These are phyloP conservation scores for Colletotrichum shisoi DNA, from an alignment of 2,329 filamentous ascomycete genomes.

Conservation along the genomic window DNA sequence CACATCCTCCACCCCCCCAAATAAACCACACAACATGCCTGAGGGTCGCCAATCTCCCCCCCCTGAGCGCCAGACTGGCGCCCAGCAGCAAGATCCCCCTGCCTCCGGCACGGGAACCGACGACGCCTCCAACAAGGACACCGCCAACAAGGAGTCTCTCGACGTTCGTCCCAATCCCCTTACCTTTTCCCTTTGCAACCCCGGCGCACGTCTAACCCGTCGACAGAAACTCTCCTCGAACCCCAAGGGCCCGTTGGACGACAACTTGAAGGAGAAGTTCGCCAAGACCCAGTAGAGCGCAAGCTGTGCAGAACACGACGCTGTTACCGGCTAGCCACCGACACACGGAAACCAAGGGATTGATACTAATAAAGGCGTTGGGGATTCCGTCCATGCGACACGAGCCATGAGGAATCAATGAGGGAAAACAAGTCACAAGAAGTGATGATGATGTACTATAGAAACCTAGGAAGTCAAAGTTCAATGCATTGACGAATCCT, in stretches of 20 bases:
- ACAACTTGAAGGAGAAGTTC: slow-evolving; percentile 68
- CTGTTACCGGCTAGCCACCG: too few relatives aligned
- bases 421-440: slow-evolving; percentile 12
- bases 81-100: slow-evolving; percentile 68
- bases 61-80: slow-evolving; percentile 71
- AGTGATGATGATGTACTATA: slow-evolving; percentile 29
- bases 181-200: background rate
- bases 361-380: slow-evolving; percentile 24
- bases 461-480: background rate
- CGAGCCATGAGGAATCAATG: slow-evolving; percentile 11
- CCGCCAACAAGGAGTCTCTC: slow-evolving; percentile 60
- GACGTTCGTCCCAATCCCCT: slow-evolving; percentile 51
- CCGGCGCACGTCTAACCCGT: background rate
- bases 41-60: slow-evolving; percentile 80
- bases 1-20: too few relatives aligned
- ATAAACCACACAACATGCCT: slow-evolving; percentile 65
- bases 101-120: slow-evolving; percentile 66
- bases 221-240: slow-evolving; percentile 67
- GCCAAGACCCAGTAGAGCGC: slow-evolving; percentile 53
- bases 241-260: slow-evolving; percentile 70
- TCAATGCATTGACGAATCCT: background rate
- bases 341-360: background rate
- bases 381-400: background rate
- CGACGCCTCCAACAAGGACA: slow-evolving; percentile 62
- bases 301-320: too few relatives aligned